Percentiles rank a stretch among this genome's conserved stretches.
These are phyloP conservation scores for Colletotrichum tabaci DNA, from an alignment of 2,329 filamentous ascomycete species.

Conservation along the genomic window DNA sequence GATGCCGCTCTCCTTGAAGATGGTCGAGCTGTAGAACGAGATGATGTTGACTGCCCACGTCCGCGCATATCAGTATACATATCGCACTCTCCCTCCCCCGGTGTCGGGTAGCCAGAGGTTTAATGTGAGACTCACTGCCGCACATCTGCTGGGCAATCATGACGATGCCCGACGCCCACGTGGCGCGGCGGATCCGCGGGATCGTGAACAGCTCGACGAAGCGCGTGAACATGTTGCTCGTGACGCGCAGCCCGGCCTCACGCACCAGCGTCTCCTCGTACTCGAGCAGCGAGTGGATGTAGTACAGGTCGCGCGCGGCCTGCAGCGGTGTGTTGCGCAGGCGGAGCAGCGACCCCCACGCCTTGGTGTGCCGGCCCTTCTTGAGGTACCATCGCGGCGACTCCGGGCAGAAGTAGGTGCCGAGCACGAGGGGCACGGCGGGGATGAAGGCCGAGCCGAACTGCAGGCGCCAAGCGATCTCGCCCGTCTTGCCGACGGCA, in stretches of 20 bases:
- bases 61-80: constrained; percentile 3
- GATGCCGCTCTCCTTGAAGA: constrained; percentile 62
- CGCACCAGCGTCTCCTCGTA: constrained; percentile 49
- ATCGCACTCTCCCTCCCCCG: too few relatives aligned
- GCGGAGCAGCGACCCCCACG: constrained; percentile 68
- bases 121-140: constrained; percentile 54
- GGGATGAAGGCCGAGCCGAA: constrained; percentile 77
- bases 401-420: constrained; percentile 74
- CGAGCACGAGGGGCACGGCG: constrained; percentile 71
- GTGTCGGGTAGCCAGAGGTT: background rate
- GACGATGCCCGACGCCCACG: constrained; percentile 76
- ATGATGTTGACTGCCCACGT: constrained; percentile 60
- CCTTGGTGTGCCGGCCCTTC: constrained; percentile 68
- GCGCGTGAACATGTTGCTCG: constrained; percentile 64
- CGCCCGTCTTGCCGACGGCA: constrained; percentile 71
- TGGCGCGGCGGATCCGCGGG: constrained; percentile 72
- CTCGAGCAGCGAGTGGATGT: constrained; percentile 62
- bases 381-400: constrained; percentile 78
- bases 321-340: constrained; percentile 73
- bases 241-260: constrained; percentile 51
- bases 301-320: constrained; percentile 75
- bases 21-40: constrained; percentile 63
- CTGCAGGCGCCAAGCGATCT: constrained; percentile 74
- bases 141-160: constrained; percentile 78
- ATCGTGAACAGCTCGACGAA: constrained; percentile 72